A percentile compares a stretch with the other conserved stretches of the same genome.
Evolutionary conservation across 2,329 filamentous ascomycete genomes (phyloP).

Genomic region (Aspergillus pseudoviridinutans): DNA sequence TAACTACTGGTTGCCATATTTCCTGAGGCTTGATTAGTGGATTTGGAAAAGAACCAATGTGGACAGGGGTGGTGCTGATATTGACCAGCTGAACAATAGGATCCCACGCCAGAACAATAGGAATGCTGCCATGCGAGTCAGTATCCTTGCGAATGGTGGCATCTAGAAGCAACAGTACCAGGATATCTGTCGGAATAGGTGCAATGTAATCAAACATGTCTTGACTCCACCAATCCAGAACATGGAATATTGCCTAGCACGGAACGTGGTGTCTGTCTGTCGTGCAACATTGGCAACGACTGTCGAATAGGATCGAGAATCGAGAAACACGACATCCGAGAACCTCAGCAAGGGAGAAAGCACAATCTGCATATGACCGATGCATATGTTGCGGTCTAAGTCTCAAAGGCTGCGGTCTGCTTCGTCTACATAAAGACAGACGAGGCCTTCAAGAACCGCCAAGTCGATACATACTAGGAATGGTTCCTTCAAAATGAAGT

Average conservation of each 20-base stretch:
- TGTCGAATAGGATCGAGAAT: background rate
- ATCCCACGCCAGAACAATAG: background rate
- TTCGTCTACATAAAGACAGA: background rate
- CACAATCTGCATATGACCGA: no score
- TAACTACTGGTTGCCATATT: background rate
- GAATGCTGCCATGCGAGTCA: background rate
- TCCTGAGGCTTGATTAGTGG: background rate
- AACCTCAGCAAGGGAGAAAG: no score
- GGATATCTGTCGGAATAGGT: background rate
- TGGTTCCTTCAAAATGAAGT: background rate
- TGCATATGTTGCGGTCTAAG: background rate
- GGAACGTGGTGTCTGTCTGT: background rate
- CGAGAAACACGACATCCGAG: no score
- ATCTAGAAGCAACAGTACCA: background rate
- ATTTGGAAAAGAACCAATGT: background rate
- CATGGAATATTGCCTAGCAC: no score
- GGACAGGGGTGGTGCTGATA: background rate
- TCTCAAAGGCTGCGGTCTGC: background rate
- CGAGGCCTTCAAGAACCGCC: background rate
- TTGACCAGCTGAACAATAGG: background rate
- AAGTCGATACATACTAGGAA: background rate
- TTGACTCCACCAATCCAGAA: background rate
- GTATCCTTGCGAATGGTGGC: background rate
- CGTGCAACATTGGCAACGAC: background rate
- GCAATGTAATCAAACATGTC: background rate